These are phyloP conservation scores for Vachellia collinsii DNA, from an alignment of 306 rosid species.

Conservation along the genomic window DNA sequence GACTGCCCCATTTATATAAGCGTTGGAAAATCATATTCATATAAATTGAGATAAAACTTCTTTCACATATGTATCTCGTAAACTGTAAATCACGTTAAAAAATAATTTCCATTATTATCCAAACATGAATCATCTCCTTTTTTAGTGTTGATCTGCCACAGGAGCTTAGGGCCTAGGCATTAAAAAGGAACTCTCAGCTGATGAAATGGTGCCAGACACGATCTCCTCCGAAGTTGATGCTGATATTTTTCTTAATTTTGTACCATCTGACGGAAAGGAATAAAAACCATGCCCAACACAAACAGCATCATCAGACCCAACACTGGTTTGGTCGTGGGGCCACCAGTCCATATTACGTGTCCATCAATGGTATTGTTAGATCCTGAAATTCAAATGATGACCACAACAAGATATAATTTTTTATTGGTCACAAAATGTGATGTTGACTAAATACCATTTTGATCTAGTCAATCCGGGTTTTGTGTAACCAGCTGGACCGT, in stretches of 20 bases:
- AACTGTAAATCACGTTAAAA: too few species aligned
- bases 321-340: too few species aligned
- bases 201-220: not conserved
- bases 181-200: not conserved
- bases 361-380: not conserved
- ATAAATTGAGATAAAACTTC: too few species aligned
- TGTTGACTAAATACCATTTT: not conserved
- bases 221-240: not conserved
- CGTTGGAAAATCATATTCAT: too few species aligned
- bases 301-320: not conserved
- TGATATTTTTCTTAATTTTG: not conserved
- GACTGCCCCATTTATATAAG: too few species aligned
- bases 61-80: too few species aligned
- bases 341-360: not conserved
- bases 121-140: not conserved
- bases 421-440: not conserved
- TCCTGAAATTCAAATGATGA: not conserved
- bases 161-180: conserved; percentile 11
- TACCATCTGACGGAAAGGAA: not conserved
- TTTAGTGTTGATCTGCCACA: not conserved
- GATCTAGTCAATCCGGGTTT: too few species aligned
- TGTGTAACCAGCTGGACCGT: too few species aligned
- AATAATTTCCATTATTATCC: too few species aligned
- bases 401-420: not conserved
- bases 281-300: not conserved